Conservation (phyloP, 805 yeast genomes). For the Myxozyma melibiosi region DNA sequence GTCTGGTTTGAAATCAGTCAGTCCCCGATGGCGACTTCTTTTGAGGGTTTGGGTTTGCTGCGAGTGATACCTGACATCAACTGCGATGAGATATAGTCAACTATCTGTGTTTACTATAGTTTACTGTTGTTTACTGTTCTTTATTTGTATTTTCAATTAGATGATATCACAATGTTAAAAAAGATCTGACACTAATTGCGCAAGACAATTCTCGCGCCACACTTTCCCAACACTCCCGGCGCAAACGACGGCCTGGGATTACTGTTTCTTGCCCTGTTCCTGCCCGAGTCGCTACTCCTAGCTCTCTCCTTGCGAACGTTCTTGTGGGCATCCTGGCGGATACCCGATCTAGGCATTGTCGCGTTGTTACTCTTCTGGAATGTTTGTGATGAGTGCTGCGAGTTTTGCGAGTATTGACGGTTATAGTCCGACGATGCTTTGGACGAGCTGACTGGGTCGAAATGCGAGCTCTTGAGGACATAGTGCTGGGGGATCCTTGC, state of each 20-base stretch:
- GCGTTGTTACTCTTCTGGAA: no score
- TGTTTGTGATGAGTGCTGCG: background rate
- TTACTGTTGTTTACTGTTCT: background rate
- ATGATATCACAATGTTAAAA: background rate
- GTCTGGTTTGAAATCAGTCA: no score
- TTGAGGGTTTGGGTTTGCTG: no score
- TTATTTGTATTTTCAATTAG: background rate
- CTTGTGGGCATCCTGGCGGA: background rate
- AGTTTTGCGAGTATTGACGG: background rate
- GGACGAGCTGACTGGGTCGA: no score
- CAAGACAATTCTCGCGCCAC: constrained; percentile 20
- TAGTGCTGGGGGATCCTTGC: constrained; percentile 16
- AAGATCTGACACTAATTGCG: background rate
- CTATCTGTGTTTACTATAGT: background rate
- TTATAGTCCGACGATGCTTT: no score
- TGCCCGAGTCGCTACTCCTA: background rate
- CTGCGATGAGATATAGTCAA: background rate
- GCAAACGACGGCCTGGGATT: constrained; percentile 16
- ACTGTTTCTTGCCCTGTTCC: constrained; percentile 3
- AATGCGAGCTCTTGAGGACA: background rate
- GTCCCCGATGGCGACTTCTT: no score
- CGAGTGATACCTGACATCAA: no score
- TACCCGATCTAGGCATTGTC: background rate
- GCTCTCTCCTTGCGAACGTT: background rate
- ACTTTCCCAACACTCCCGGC: constrained; percentile 20